These are phyloP conservation scores for Candolleomyces efflorescens DNA, from an alignment of 768 basidiomycete species.

Conservation along the genomic window DNA sequence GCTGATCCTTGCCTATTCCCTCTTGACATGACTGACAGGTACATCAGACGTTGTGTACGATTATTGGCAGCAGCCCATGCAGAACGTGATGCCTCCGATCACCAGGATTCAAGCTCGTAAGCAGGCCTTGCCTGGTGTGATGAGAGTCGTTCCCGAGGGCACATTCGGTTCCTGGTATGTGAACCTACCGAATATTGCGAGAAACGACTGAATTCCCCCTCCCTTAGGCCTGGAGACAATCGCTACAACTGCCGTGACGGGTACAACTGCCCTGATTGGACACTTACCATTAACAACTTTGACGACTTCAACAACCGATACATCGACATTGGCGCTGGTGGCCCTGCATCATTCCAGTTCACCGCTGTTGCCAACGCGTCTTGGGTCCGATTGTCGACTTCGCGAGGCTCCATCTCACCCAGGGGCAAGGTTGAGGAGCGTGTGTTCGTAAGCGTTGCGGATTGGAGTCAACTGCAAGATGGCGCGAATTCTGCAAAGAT, in stretches of 20 bases:
- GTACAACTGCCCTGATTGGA: conserved; percentile 47
- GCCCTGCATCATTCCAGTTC: conserved; percentile 54
- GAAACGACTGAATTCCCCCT: not conserved
- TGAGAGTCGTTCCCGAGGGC: conserved; percentile 62
- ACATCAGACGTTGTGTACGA: conserved; percentile 50
- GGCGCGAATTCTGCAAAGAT: conserved; percentile 35
- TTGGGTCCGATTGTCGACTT: conserved; percentile 49
- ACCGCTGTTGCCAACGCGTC: conserved; percentile 42
- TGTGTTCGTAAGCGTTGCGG: conserved; percentile 47
- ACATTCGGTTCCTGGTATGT: conserved; percentile 54
- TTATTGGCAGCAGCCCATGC: conserved; percentile 73
- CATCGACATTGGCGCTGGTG: conserved; percentile 60
- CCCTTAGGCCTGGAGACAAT: conserved; percentile 62
- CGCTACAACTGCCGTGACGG: conserved; percentile 47
- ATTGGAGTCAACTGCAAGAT: conserved; percentile 49
- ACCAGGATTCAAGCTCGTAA: conserved; percentile 51
- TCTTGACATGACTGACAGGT: not conserved
- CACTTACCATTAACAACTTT: conserved; percentile 53
- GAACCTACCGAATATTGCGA: not conserved
- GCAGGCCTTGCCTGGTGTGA: conserved; percentile 54
- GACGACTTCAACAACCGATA: conserved; percentile 48
- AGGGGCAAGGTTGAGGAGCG: conserved; percentile 37
- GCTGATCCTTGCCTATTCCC: conserved; percentile 6
- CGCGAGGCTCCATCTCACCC: conserved; percentile 46
- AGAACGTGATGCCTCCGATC: conserved; percentile 53